Conservation (phyloP, 345 rosid species). For the Murraya koenigii region DNA sequence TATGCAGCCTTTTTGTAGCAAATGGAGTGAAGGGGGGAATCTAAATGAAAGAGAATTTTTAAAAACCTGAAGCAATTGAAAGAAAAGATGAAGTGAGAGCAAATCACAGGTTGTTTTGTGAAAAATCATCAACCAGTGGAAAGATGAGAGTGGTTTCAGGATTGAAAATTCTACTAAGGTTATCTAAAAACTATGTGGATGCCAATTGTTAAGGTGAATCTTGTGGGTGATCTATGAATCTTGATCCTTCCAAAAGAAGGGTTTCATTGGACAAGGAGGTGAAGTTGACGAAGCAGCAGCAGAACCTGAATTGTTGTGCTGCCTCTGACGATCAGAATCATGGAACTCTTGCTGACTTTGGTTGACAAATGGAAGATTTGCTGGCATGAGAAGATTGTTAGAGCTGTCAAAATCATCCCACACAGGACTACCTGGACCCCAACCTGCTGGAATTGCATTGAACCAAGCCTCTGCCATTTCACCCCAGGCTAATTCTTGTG, state of each 20-base stretch:
- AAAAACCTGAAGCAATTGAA: not conserved
- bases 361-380: slow-evolving; percentile 45
- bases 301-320: slow-evolving; percentile 25
- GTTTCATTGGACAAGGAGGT: slow-evolving; percentile 51
- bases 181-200: slow-evolving; percentile 22
- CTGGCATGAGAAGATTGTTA: slow-evolving; percentile 42
- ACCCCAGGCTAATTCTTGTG: slow-evolving; percentile 60
- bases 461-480: slow-evolving; percentile 83
- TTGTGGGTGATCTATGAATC: slow-evolving; percentile 26
- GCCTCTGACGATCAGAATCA: slow-evolving; percentile 32
- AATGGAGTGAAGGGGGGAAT: slow-evolving; percentile 11
- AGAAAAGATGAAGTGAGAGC: not conserved
- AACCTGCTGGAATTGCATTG: slow-evolving; percentile 72
- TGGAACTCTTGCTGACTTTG: slow-evolving; percentile 34
- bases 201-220: slow-evolving; percentile 7
- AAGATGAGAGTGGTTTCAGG: not conserved
- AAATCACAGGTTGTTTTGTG: slow-evolving; percentile 34
- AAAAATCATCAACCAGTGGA: slow-evolving; percentile 43
- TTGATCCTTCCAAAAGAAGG: slow-evolving; percentile 66
- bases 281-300: slow-evolving; percentile 42
- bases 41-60: not conserved
- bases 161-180: slow-evolving; percentile 9
- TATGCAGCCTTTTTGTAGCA: slow-evolving; percentile 38
- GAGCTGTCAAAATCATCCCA: slow-evolving; percentile 84
- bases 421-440: slow-evolving; percentile 91